These are phyloP conservation scores for Schizophyllum commune DNA, from an alignment of 1,284 basidiomycete species.

Conservation along the genomic window DNA sequence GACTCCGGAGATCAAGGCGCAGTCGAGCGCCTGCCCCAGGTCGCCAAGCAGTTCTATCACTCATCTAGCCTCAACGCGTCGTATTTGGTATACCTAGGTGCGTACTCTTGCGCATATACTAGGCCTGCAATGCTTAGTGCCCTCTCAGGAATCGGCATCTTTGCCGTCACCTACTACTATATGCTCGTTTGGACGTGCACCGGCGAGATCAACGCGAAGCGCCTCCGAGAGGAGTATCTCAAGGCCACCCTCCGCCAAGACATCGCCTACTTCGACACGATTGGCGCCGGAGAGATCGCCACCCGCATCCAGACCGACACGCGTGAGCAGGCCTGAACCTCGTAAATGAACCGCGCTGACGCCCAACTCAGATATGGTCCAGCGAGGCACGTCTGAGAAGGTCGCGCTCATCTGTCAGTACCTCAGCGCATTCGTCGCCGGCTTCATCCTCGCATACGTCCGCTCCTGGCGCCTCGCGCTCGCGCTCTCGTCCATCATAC, in stretches of 20 bases:
- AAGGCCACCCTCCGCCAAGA: constrained; percentile 76
- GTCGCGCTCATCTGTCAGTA: constrained; percentile 55
- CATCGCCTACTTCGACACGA: constrained; percentile 85
- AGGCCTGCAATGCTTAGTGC: not conserved
- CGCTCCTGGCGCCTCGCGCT: constrained; percentile 83
- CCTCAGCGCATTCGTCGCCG: constrained; percentile 59
- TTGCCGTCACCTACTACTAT: constrained; percentile 63
- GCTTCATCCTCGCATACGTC: constrained; percentile 69
- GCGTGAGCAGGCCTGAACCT: constrained; percentile 34
- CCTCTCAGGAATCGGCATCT: constrained; percentile 52
- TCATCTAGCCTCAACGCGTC: constrained; percentile 51
- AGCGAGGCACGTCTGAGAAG: constrained; percentile 87
- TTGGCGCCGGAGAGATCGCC: constrained; percentile 92
- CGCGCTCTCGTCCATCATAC: constrained; percentile 82
- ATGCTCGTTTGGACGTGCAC: constrained; percentile 89
- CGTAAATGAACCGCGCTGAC: constrained; percentile 47
- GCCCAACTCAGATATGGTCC: constrained; percentile 68
- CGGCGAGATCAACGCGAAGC: constrained; percentile 79
- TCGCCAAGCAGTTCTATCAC: constrained; percentile 43
- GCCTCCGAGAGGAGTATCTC: constrained; percentile 73
- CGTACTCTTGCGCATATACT: constrained; percentile 16
- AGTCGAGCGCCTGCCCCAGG: constrained; percentile 24
- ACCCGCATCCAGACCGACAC: constrained; percentile 92
- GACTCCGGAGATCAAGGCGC: constrained; percentile 20
- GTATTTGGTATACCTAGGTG: constrained; percentile 65